Percentiles rank a stretch among this genome's conserved stretches.
Conservation (phyloP, 1,284 basidiomycete species). For the Pyrrhoderma lamaoense region DNA sequence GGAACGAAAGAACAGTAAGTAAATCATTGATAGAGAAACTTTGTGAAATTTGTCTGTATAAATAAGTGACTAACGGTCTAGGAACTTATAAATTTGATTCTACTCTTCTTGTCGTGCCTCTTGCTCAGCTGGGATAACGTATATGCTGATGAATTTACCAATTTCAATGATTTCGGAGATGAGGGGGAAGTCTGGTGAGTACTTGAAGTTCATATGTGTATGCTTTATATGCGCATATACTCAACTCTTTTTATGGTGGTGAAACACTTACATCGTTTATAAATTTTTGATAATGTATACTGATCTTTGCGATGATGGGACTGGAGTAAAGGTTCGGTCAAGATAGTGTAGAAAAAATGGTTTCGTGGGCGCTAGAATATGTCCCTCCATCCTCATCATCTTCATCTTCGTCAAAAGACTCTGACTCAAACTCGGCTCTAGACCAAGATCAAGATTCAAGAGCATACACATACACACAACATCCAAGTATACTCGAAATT, state of each 20-base stretch:
- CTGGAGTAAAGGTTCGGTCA: slow-evolving; percentile 65
- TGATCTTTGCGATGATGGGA: too few relatives aligned
- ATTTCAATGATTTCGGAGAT: slow-evolving; percentile 78
- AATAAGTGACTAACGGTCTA: too few relatives aligned
- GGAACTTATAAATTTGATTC: not conserved
- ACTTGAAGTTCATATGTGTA: not conserved
- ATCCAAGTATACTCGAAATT: slow-evolving; percentile 57
- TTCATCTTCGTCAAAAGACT: not conserved
- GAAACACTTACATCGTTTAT: too few relatives aligned
- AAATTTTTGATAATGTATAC: too few relatives aligned
- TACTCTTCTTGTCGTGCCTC: not conserved
- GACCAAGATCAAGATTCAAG: too few relatives aligned
- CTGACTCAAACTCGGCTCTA: slow-evolving; percentile 21
- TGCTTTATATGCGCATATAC: not conserved
- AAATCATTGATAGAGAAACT: slow-evolving; percentile 16
- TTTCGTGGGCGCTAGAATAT: slow-evolving; percentile 53
- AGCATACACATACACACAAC: too few relatives aligned
- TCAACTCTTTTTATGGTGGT: not conserved
- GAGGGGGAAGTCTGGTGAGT: slow-evolving; percentile 83
- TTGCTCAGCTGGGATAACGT: slow-evolving; percentile 66
- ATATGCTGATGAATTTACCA: slow-evolving; percentile 64
- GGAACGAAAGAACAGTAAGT: slow-evolving; percentile 58
- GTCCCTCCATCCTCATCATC: slow-evolving; percentile 33
- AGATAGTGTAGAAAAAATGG: slow-evolving; percentile 78
- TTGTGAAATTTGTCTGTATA: not conserved